phyloP scores from a whole-genome alignment of 73 alveolate genomes.

The Paramecium tetraurelia region DNA sequence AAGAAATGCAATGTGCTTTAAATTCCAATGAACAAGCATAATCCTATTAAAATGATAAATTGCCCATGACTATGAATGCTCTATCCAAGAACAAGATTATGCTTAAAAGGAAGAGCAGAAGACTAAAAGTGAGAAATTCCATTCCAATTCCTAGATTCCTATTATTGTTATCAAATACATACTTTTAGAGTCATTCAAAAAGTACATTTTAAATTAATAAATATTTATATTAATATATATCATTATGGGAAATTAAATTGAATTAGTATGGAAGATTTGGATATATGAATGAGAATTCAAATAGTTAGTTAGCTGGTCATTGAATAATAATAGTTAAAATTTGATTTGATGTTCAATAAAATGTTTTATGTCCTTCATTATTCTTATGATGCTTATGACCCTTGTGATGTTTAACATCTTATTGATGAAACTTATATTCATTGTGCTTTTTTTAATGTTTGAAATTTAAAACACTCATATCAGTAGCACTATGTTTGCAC shows the following conservation, averaged over 20 bases:
- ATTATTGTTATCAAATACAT: not conserved
- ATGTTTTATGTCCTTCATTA: not conserved
- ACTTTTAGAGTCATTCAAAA: conserved; percentile 19
- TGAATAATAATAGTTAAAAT: not conserved
- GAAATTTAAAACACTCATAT: conserved; percentile 14
- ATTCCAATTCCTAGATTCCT: not conserved
- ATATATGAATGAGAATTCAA: no score
- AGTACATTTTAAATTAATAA: not conserved
- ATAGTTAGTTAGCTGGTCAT: not conserved
- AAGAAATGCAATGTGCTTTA: not conserved
- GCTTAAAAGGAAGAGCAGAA: not conserved
- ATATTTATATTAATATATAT: not conserved
- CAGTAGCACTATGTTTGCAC: conserved; percentile 8
- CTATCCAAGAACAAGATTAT: not conserved
- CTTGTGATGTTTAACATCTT: not conserved
- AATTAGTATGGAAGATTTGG: not conserved
- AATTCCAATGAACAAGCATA: not conserved
- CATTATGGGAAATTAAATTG: not conserved
- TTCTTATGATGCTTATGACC: not conserved
- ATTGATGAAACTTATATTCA: not conserved
- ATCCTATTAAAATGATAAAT: conserved; percentile 1
- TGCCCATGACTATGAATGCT: not conserved
- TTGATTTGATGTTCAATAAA: not conserved
- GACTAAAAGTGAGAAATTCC: not conserved
- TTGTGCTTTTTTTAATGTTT: not conserved